Conservation (phyloP, 139 green algal species). For the Coccomyxa sp. region DNA sequence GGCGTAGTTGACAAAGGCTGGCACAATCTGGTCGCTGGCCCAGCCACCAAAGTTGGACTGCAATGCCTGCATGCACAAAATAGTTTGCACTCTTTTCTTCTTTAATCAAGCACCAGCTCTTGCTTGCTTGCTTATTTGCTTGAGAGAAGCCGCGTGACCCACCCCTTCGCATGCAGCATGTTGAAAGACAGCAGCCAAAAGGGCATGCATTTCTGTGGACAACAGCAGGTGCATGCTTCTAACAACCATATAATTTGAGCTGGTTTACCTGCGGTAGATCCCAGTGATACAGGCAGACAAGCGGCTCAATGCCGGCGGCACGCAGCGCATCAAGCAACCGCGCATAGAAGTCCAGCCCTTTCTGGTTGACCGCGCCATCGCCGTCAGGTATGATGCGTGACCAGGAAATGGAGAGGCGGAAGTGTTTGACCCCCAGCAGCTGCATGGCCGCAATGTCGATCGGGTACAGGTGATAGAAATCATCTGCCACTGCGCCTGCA, state of each 20-base stretch:
- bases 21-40: constrained; percentile 9
- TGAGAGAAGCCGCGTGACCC: too few species aligned
- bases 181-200: background rate
- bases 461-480: background rate
- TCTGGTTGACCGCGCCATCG: constrained; percentile 9
- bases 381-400: constrained; percentile 35
- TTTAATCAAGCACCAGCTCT: background rate
- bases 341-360: constrained; percentile 40
- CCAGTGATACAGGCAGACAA: constrained; percentile 47
- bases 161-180: too few species aligned
- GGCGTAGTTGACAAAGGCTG: constrained; percentile 35
- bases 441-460: constrained; percentile 40
- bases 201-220: constrained; percentile 17
- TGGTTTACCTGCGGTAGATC: constrained; percentile 38
- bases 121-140: background rate
- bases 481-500: background rate
- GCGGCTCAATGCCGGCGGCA: constrained; percentile 41
- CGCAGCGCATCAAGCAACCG: constrained; percentile 33
- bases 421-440: constrained; percentile 33
- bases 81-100: background rate
- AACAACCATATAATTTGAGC: too few species aligned
- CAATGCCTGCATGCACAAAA: background rate
- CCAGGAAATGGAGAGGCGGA: constrained; percentile 44
- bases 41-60: constrained; percentile 37
- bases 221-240: too few species aligned